Conservation (phyloP, 257 asterid genomes). For the Rauvolfia tetraphylla region DNA sequence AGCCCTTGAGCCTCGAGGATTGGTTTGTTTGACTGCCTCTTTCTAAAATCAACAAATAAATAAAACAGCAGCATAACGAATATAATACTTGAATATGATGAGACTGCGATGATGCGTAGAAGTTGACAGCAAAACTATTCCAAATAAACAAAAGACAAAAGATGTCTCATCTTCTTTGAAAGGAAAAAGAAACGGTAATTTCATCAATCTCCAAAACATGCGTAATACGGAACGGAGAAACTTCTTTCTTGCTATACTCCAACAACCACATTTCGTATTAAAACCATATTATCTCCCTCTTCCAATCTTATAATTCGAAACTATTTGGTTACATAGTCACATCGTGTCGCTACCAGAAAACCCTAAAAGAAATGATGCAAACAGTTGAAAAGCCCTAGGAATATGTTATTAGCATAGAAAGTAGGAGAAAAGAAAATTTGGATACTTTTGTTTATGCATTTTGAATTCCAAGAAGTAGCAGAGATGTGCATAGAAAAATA, state of each 20-base stretch:
- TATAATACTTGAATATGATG: background rate
- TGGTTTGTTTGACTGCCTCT: slow-evolving; percentile 5
- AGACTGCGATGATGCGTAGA: background rate
- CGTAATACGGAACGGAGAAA: background rate
- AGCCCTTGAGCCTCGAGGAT: background rate
- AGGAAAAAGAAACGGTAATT: background rate
- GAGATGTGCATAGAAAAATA: slow-evolving; percentile 1
- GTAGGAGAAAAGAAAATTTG: too few species aligned
- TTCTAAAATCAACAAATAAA: background rate
- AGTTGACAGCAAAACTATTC: background rate
- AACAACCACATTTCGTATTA: background rate
- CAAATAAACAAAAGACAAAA: background rate
- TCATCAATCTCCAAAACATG: background rate
- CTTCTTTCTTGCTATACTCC: too few species aligned
- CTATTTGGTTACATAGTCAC: too few species aligned
- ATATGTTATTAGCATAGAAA: too few species aligned
- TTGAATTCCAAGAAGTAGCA: background rate
- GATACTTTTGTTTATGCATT: background rate
- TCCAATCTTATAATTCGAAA: too few species aligned
- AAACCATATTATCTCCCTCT: background rate
- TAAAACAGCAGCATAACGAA: background rate
- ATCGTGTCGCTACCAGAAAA: too few species aligned
- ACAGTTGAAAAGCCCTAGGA: too few species aligned
- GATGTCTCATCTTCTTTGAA: background rate
- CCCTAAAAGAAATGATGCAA: too few species aligned